Evolutionary conservation across 2,329 filamentous ascomycete species (phyloP).

Genomic region (Pyricularia grisea): DNA sequence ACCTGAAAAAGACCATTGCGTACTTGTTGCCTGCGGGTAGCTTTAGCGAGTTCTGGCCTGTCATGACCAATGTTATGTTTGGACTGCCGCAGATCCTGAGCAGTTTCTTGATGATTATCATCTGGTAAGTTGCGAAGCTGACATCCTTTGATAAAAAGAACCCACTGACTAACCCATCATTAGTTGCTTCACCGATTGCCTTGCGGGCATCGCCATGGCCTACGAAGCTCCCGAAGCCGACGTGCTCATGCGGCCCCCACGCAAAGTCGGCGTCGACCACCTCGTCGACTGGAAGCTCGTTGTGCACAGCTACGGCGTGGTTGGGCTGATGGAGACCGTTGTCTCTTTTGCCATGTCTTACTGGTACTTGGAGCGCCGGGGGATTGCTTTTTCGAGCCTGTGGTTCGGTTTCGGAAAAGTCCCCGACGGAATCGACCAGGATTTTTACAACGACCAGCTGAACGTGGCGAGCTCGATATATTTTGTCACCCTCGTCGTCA

Average conservation of each 20-base stretch:
- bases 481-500: conserved; percentile 71
- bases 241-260: conserved; percentile 58
- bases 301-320: conserved; percentile 61
- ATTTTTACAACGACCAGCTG: conserved; percentile 43
- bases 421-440: conserved; percentile 39
- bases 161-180: conserved; percentile 14
- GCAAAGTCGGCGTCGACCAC: conserved; percentile 58
- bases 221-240: conserved; percentile 73
- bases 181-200: conserved; percentile 68
- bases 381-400: conserved; percentile 53
- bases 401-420: conserved; percentile 60
- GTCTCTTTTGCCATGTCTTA: conserved; percentile 56
- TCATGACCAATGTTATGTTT: conserved; percentile 63
- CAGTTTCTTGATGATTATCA: conserved; percentile 64
- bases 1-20: conserved; percentile 68
- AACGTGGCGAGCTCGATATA: conserved; percentile 65
- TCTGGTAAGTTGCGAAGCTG: conserved; percentile 32
- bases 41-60: conserved; percentile 70
- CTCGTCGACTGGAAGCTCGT: conserved; percentile 68
- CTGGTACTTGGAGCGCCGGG: conserved; percentile 54
- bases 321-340: conserved; percentile 54
- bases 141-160: no score
- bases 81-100: conserved; percentile 65
- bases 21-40: conserved; percentile 64
- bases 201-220: conserved; percentile 61